These are phyloP conservation scores for Nicotiana otophora DNA, from an alignment of 257 asterid genomes.

Conservation along the genomic window DNA sequence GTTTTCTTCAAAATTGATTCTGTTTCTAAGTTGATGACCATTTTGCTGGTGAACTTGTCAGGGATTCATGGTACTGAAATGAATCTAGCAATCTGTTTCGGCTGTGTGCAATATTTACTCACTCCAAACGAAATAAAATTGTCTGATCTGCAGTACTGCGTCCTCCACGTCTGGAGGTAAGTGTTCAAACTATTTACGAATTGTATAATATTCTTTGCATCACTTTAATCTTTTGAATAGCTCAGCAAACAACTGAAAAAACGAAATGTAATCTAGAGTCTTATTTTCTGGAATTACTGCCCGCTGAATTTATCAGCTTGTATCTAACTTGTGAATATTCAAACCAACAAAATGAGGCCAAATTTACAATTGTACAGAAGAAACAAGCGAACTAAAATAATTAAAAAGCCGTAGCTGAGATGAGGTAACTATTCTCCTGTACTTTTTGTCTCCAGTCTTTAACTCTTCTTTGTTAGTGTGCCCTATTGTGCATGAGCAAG, in stretches of 20 bases:
- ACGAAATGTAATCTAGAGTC: not conserved
- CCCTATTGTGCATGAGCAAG: not conserved
- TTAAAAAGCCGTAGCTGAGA: not conserved
- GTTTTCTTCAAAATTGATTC: not conserved
- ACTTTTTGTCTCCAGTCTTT: not conserved
- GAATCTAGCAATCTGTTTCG: not conserved
- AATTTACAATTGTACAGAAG: not conserved
- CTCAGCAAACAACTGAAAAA: not conserved
- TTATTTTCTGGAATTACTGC: not conserved
- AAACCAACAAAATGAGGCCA: constrained; percentile 1
- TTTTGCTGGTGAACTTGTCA: not conserved
- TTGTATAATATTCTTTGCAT: not conserved
- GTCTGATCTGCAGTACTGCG: not conserved
- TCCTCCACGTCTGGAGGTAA: not conserved
- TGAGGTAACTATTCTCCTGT: not conserved
- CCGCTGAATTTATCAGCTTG: not conserved
- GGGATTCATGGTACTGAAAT: not conserved
- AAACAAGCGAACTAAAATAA: not conserved
- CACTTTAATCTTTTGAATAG: not conserved
- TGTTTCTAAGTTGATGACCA: not conserved
- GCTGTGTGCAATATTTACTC: not conserved
- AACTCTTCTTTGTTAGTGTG: not conserved
- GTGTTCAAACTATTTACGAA: not conserved
- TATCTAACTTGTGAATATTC: not conserved
- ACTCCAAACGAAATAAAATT: not conserved